Base-by-base conservation (phyloP, 2,329 filamentous ascomycete species). In the Rutstroemia sp. region DNA sequence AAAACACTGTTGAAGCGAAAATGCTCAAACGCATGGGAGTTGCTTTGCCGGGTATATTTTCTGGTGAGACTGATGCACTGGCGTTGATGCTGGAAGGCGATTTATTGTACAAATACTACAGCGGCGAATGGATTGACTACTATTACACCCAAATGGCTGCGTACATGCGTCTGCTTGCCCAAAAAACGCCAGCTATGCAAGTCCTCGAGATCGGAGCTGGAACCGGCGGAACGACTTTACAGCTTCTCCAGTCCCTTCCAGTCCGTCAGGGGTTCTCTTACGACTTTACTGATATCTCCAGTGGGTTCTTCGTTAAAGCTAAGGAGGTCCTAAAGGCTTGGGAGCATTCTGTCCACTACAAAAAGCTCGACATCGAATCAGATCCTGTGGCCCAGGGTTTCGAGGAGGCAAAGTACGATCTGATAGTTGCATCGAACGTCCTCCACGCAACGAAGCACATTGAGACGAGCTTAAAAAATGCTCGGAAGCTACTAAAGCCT, bases 301-400 rank as follows among this genome's bases (percentile, higher is more conserved):
- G 38, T 45, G 50, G 14, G 23, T 52, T 52, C 25, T 52, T 52
- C 27, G 12, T 9, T 30, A 30, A 30, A 30, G 27, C 7, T 9
- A 30, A 30, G 27, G 27, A 9, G 27, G 27, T 2, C 7, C 27
- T 42, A 8, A 42, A 42, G 39, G 19, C 39, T 42, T 42, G 39
- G 39, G 39, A 19, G 16, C 7, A 42, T 42, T 42, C 6, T n/a
- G 21, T 47, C 16, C 9, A 17, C n/a, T 47, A 19, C 45, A 19
- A 23, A 16, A 63, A 63, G 17, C 64, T 73, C 5, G 66, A 73
- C 57, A 69, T 73, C 34, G 63, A 67, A 38, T 52, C 62, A 27
- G 65, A 70, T 34, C 66, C 67, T 1, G 51, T 48, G 1, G 51
- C 53, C 6, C 71, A 73, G 55, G 71, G 71, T 12, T 73, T 70